Evolutionary conservation across 352 stramenopile species (phyloP).

Genomic region (Phytophthora citrophthora): DNA sequence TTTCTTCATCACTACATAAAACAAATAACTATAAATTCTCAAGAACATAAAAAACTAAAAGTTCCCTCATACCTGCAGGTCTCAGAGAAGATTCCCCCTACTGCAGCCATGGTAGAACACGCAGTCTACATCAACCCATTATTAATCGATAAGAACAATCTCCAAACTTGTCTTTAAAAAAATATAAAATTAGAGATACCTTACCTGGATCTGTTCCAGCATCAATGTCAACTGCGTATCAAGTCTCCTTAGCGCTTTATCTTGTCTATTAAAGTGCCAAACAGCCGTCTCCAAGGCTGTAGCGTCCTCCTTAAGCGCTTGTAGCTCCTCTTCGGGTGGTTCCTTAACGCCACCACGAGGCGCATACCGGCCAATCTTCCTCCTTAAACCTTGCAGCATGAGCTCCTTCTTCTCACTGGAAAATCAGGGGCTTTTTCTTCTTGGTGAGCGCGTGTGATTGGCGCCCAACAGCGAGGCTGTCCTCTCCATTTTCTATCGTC

Average conservation of each 20-base stretch:
- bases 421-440: constrained; percentile 17
- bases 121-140: constrained; percentile 27
- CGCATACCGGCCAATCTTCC: constrained; percentile 64
- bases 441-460: constrained; percentile 18
- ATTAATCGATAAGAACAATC: constrained; percentile 2
- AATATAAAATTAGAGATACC: background rate
- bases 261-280: constrained; percentile 62
- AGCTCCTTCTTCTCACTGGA: constrained; percentile 12
- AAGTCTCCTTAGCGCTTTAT: constrained; percentile 52
- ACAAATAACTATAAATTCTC: constrained; percentile 2
- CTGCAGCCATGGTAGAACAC: constrained; percentile 53
- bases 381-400: constrained; percentile 67
- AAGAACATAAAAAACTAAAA: constrained; percentile 3
- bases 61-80: constrained; percentile 41
- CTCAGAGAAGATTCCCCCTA: constrained; percentile 64
- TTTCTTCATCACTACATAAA: constrained; percentile 30
- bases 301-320: constrained; percentile 24
- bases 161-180: background rate
- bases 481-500: constrained; percentile 20
- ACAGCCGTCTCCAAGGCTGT: constrained; percentile 38
- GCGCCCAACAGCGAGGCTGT: constrained; percentile 21
- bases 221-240: constrained; percentile 58
- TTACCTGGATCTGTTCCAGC: constrained; percentile 64
- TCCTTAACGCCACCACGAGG: constrained; percentile 21
- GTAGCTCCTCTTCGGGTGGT: constrained; percentile 5